Conservation (phyloP, 202 grass and related monocot genomes). For the Carex arenaria region DNA sequence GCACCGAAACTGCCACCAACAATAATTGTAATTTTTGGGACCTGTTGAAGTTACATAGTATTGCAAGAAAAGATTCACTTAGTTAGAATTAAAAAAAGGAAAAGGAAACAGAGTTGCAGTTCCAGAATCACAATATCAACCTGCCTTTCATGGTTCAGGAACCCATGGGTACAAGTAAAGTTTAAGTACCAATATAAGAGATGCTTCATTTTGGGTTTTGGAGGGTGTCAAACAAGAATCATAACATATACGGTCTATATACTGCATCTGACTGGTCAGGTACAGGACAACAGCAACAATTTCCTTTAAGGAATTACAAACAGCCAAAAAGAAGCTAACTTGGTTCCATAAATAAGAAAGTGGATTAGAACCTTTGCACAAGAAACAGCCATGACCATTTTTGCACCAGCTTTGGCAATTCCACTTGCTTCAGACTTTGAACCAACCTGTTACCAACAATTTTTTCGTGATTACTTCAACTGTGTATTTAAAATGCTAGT, state of each 20-base stretch:
- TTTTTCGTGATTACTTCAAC: conserved; percentile 11
- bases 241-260: background rate
- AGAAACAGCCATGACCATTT: conserved; percentile 99
- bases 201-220: background rate
- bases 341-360: conserved; percentile 7
- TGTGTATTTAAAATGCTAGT: background rate
- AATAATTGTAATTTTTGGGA: conserved; percentile 96
- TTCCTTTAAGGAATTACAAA: background rate
- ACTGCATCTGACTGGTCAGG: background rate
- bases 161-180: background rate
- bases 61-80: background rate
- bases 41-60: conserved; percentile 33
- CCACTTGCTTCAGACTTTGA: conserved; percentile 94
- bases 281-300: background rate
- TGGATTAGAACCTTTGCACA: conserved; percentile 61
- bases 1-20: conserved; percentile 98
- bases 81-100: background rate
- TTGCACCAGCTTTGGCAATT: conserved; percentile 97
- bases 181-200: background rate
- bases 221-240: background rate
- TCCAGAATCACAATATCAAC: background rate
- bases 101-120: background rate
- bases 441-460: conserved; percentile 52
- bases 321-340: background rate
- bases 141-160: background rate